Evolutionary conservation across 208 protist genomes (phyloP).

Genomic region (Acanthamoeba lenticulata): DNA sequence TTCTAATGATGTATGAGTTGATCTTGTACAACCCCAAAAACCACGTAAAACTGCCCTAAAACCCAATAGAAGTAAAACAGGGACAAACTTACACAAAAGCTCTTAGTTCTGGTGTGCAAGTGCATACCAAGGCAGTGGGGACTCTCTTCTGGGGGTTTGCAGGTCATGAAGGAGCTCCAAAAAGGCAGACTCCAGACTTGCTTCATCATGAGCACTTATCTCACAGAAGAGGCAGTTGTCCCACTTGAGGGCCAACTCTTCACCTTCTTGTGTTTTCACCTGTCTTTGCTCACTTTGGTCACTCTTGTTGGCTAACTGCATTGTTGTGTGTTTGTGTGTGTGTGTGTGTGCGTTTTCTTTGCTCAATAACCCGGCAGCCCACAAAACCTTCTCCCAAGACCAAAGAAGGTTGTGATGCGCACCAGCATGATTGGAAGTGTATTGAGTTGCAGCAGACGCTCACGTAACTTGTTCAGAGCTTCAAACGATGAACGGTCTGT

Average conservation of each 20-base stretch:
- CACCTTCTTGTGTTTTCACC: slow-evolving; percentile 80
- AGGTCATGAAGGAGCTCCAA: not conserved
- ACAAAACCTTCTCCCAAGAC: no score
- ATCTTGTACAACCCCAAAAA: no score
- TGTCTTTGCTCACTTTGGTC: slow-evolving; percentile 81
- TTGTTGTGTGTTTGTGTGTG: not conserved
- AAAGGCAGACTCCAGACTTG: slow-evolving; percentile 84
- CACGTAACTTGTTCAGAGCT: not conserved
- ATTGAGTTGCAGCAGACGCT: not conserved
- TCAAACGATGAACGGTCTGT: slow-evolving; percentile 50
- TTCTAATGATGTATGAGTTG: no score
- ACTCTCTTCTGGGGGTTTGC: no score
- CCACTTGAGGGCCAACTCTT: slow-evolving; percentile 81
- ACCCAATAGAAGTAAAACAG: no score
- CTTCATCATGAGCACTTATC: slow-evolving; percentile 78
- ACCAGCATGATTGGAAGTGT: not conserved
- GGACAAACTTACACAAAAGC: no score
- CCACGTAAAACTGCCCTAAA: no score
- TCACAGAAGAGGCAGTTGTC: slow-evolving; percentile 79
- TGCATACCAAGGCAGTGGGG: no score
- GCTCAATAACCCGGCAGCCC: no score
- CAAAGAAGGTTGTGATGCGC: not conserved
- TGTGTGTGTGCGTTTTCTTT: no score
- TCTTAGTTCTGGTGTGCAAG: no score
- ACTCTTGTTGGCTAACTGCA: slow-evolving; percentile 83